phyloP scores from a whole-genome alignment of 441 rosid species.

The Sinapis alba region DNA sequence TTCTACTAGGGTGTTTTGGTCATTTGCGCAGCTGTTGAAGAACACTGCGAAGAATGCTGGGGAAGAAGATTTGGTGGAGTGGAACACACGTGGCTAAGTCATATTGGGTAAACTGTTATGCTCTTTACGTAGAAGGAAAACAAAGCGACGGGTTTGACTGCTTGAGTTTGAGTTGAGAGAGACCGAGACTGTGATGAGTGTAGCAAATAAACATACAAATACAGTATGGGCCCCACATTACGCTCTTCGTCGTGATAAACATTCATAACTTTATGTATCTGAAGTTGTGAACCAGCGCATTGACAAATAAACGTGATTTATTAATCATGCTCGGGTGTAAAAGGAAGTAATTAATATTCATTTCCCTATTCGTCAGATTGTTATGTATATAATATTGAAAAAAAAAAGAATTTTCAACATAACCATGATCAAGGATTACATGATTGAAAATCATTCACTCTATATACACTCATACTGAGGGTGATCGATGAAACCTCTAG shows the following conservation, averaged over 20 bases:
- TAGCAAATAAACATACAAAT: not conserved
- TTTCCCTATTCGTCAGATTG: conserved; percentile 7
- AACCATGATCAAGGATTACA: conserved; percentile 23
- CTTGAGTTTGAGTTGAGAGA: conserved; percentile 10
- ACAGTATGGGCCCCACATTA: not conserved
- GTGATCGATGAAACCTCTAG: conserved; percentile 9
- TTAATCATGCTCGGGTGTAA: conserved; percentile 22
- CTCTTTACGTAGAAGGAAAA: conserved; percentile 68
- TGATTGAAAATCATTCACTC: conserved; percentile 29
- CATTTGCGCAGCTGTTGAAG: conserved; percentile 9
- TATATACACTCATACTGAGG: conserved; percentile 24
- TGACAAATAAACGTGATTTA: conserved; percentile 25
- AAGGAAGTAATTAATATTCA: conserved; percentile 14
- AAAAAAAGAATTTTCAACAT: not conserved
- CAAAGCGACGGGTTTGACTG: conserved; percentile 27
- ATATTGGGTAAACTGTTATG: conserved; percentile 37
- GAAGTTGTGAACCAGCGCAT: conserved; percentile 10
- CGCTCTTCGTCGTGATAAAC: not conserved
- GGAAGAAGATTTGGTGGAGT: conserved; percentile 27
- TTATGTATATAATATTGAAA: not conserved
- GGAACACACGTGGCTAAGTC: conserved; percentile 37
- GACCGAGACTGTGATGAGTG: not conserved
- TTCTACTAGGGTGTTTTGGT: not conserved
- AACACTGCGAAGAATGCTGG: conserved; percentile 41
- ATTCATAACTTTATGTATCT: not conserved